Conservation (phyloP, 2,329 filamentous ascomycete species). For the Neofusicoccum umdonicola region DNA sequence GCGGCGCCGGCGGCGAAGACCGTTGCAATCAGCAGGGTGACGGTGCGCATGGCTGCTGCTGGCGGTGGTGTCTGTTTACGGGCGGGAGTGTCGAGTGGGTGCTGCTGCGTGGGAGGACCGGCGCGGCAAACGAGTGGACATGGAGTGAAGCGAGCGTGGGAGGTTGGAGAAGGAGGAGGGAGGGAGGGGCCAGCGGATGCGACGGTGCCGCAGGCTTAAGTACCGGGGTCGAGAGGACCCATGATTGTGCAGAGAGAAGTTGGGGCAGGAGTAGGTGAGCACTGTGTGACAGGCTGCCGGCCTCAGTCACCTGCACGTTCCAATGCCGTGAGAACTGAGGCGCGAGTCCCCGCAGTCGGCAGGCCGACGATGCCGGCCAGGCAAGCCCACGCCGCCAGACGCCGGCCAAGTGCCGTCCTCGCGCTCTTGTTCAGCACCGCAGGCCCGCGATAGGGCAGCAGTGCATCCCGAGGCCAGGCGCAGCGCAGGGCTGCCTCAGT, state of each 20-base stretch:
- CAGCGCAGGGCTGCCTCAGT: constrained; percentile 5
- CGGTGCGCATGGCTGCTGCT: constrained; percentile 5
- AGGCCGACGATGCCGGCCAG: background rate
- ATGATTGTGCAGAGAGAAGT: constrained; percentile 8
- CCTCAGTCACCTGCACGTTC: background rate
- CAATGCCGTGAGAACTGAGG: background rate
- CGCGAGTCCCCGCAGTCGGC: background rate
- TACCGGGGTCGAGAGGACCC: background rate
- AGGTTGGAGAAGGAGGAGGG: background rate
- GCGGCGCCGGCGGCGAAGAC: constrained; percentile 4
- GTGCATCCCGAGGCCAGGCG: background rate
- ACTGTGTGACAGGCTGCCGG: background rate
- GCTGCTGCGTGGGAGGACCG: background rate
- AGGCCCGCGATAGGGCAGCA: constrained; percentile 4
- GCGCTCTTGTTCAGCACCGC: background rate
- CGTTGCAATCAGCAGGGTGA: constrained; percentile 9
- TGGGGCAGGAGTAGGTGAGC: constrained; percentile 13
- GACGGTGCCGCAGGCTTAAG: constrained; percentile 14
- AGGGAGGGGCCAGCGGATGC: constrained; percentile 1
- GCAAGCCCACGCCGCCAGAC: background rate
- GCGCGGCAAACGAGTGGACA: constrained; percentile 12
- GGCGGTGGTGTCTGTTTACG: background rate
- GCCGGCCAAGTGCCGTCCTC: background rate
- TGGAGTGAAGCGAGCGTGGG: constrained; percentile 11
- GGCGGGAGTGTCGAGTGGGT: background rate